Evolutionary conservation across 106 monocot species (phyloP).

Genomic region (Allium cepa): DNA sequence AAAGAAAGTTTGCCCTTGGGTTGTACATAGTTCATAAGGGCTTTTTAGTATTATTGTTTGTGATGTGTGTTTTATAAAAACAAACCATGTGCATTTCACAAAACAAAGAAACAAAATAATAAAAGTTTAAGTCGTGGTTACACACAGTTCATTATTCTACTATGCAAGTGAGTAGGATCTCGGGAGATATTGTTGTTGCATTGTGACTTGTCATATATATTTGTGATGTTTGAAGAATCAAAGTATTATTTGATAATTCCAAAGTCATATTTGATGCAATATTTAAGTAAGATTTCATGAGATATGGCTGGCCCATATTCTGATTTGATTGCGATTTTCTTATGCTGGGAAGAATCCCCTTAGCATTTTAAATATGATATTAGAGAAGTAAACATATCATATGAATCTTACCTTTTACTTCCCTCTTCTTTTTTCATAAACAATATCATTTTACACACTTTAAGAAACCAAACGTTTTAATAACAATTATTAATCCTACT

Average conservation of each 20-base stretch:
- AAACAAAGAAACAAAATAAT: no score
- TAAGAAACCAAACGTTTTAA: background rate
- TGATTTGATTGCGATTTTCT: slow-evolving; percentile 7
- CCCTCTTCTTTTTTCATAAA: background rate
- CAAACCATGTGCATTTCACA: no score
- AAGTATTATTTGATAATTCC: background rate
- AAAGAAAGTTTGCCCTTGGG: no score
- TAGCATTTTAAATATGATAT: background rate
- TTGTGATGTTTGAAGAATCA: slow-evolving; percentile 1
- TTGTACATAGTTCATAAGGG: no score
- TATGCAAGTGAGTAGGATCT: no score
- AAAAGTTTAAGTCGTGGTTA: no score
- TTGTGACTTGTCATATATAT: background rate
- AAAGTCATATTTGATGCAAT: background rate
- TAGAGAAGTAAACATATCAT: background rate
- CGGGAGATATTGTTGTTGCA: no score
- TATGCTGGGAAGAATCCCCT: slow-evolving; percentile 2
- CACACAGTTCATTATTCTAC: no score
- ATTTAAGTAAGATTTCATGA: slow-evolving; percentile 1
- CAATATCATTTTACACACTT: background rate
- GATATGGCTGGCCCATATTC: background rate
- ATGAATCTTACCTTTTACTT: background rate
- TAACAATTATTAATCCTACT: background rate
- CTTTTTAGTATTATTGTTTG: no score
- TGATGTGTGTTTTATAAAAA: no score